These are phyloP conservation scores for Pyrenochaeta sp. DNA, from an alignment of 2,329 filamentous ascomycete species.

Conservation along the genomic window DNA sequence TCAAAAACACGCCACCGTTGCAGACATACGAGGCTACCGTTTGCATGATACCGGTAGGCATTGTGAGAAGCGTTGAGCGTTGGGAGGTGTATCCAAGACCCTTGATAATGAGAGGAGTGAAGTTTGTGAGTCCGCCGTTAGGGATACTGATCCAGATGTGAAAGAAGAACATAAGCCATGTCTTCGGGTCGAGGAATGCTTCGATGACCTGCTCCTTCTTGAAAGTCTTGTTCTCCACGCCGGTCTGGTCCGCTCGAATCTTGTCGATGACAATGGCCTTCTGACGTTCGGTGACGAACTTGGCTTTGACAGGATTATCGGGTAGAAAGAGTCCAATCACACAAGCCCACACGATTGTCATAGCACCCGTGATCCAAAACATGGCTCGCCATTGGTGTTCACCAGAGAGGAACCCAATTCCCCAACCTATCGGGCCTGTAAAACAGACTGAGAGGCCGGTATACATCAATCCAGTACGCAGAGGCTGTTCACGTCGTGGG, in stretches of 20 bases:
- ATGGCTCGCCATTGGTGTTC: conserved; percentile 51
- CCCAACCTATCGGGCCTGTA: conserved; percentile 43
- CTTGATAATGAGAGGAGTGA: conserved; percentile 35
- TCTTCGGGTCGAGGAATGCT: conserved; percentile 52
- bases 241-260: conserved; percentile 55
- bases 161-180: conserved; percentile 47
- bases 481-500: conserved; percentile 42
- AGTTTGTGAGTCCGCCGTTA: conserved; percentile 49
- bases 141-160: conserved; percentile 41
- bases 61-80: conserved; percentile 34
- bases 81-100: conserved; percentile 49
- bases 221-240: conserved; percentile 58
- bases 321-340: conserved; percentile 27
- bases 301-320: conserved; percentile 43
- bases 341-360: conserved; percentile 33
- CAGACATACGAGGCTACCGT: conserved; percentile 49
- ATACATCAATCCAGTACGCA: conserved; percentile 41
- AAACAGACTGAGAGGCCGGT: conserved; percentile 46
- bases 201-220: conserved; percentile 56
- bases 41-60: conserved; percentile 42
- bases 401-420: conserved; percentile 34
- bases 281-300: conserved; percentile 44
- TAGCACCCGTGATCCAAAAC: conserved; percentile 47
- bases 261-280: conserved; percentile 42
- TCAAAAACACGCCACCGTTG: conserved; percentile 50